A percentile compares a stretch with the other conserved stretches of the same genome.
Conservation (phyloP, 2,329 filamentous ascomycete genomes). For the Pseudogymnoascus sp. region DNA sequence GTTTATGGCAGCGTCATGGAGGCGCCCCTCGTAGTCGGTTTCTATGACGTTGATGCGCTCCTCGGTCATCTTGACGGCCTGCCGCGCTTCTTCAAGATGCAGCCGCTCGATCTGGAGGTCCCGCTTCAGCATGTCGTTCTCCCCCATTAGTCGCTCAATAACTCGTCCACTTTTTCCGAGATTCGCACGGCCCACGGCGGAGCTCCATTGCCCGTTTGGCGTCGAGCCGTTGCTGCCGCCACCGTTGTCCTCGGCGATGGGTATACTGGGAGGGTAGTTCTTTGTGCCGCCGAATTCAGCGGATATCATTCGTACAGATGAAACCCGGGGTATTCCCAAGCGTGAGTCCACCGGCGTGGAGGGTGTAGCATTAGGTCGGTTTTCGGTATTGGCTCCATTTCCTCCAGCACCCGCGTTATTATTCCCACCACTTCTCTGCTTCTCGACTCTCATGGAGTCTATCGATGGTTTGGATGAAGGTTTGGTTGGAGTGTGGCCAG, state of each 20-base stretch:
- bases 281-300: constrained; percentile 25
- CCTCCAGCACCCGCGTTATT: neutral
- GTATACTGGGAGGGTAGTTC: constrained; percentile 17
- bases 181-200: constrained; percentile 60
- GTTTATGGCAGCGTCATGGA: constrained; percentile 63
- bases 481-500: neutral
- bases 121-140: constrained; percentile 69
- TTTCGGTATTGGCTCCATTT: neutral
- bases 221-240: constrained; percentile 4
- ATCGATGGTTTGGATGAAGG: neutral
- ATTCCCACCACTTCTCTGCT: neutral
- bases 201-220: constrained; percentile 43
- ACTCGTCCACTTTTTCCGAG: constrained; percentile 68
- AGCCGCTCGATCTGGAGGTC: constrained; percentile 60
- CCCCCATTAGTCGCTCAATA: constrained; percentile 72
- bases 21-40: constrained; percentile 59
- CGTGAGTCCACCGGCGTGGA: neutral
- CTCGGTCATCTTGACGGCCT: constrained; percentile 57
- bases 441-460: neutral
- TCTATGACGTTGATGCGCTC: constrained; percentile 63
- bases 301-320: constrained; percentile 22
- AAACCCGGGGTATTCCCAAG: neutral
- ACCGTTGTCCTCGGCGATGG: constrained; percentile 14
- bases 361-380: neutral
- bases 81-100: constrained; percentile 61